These are phyloP conservation scores for Cyberlindnera meyerae DNA, from an alignment of 805 yeast species.

Conservation along the genomic window DNA sequence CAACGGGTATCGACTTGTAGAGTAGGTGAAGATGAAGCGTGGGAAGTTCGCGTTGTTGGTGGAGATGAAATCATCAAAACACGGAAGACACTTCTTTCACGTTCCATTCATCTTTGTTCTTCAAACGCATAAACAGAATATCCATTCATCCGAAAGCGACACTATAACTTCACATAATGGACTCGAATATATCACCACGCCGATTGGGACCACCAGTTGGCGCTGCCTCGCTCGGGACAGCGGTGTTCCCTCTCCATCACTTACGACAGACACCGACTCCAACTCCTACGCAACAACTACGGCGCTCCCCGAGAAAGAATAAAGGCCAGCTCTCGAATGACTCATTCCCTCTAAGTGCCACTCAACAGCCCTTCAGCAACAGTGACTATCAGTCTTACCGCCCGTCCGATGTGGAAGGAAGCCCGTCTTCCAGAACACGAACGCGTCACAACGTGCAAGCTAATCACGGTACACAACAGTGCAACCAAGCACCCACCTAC, in stretches of 20 bases:
- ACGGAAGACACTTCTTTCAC: too few relatives aligned
- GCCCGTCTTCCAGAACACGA: slow-evolving; percentile 9
- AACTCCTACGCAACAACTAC: too few relatives aligned
- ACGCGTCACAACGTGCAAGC: background rate
- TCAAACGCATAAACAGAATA: too few relatives aligned
- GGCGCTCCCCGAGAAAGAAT: slow-evolving; percentile 8
- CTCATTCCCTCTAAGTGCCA: background rate
- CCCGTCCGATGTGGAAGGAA: slow-evolving; percentile 1
- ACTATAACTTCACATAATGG: too few relatives aligned
- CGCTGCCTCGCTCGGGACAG: background rate
- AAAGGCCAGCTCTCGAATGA: slow-evolving; percentile 1
- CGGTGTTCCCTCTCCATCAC: background rate
- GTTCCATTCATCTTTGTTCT: too few relatives aligned
- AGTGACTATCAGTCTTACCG: background rate
- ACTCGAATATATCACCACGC: too few relatives aligned
- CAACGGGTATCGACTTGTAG: too few relatives aligned
- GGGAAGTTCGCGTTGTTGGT: too few relatives aligned
- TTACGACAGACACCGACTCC: background rate
- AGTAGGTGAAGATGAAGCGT: too few relatives aligned
- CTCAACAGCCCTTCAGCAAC: background rate
- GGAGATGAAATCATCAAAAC: too few relatives aligned
- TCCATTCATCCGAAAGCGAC: too few relatives aligned
- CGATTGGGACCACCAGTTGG: background rate
- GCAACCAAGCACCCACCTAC: background rate
- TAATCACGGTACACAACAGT: background rate